A percentile compares a stretch with the other conserved stretches of the same genome.
Conservation (phyloP, 768 basidiomycete genomes). For the Xerocomellus intermedius region DNA sequence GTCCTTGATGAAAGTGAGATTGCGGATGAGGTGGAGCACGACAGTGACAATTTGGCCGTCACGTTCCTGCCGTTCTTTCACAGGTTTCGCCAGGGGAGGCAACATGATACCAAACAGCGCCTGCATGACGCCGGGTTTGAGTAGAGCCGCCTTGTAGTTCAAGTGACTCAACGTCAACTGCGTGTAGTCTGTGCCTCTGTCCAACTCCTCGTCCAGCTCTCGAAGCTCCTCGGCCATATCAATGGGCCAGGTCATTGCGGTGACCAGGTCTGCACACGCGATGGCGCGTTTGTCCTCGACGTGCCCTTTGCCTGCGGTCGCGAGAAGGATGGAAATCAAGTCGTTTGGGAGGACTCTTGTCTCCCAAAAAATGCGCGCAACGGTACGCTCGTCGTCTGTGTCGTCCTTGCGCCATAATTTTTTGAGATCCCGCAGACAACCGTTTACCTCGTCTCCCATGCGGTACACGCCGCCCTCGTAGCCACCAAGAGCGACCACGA, state of each 20-base stretch:
- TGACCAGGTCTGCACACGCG: slow-evolving; percentile 83
- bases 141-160: slow-evolving; percentile 77
- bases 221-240: slow-evolving; percentile 92
- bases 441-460: slow-evolving; percentile 77
- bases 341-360: slow-evolving; percentile 86
- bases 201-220: slow-evolving; percentile 80
- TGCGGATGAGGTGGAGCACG: slow-evolving; percentile 85
- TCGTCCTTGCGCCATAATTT: slow-evolving; percentile 96
- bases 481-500: slow-evolving; percentile 81
- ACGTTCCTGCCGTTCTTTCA: slow-evolving; percentile 68
- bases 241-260: slow-evolving; percentile 99
- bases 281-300: slow-evolving; percentile 84
- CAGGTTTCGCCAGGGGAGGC: slow-evolving; percentile 70
- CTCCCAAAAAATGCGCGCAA: slow-evolving; percentile 90
- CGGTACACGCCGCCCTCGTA: slow-evolving; percentile 64
- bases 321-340: slow-evolving; percentile 79
- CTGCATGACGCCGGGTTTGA: slow-evolving; percentile 65
- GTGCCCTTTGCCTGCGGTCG: slow-evolving; percentile 72
- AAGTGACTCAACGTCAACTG: slow-evolving; percentile 78
- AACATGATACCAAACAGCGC: slow-evolving; percentile 74
- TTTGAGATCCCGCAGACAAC: slow-evolving; percentile 92
- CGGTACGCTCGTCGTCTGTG: slow-evolving; percentile 93
- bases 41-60: slow-evolving; percentile 89
- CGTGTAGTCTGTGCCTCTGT: slow-evolving; percentile 86
- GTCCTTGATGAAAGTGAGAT: slow-evolving; percentile 94